A percentile compares a stretch with the other conserved stretches of the same genome.
phyloP scores from a whole-genome alignment of 179 eudicot species.

The Nepenthes alata region DNA sequence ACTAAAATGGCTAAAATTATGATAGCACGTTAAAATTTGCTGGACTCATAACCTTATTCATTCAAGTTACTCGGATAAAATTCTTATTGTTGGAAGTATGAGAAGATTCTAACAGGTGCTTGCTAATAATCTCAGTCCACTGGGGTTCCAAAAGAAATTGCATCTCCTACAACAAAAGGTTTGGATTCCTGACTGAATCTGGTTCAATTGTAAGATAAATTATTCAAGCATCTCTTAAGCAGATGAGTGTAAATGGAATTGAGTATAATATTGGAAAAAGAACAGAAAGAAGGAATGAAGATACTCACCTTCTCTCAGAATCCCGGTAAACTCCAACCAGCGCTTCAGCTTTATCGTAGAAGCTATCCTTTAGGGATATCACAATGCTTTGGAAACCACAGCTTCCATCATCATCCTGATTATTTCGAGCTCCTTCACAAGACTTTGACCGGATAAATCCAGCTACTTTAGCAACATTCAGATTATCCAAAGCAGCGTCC shows the following conservation, averaged over 20 bases:
- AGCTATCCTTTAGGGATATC: constrained; percentile 89
- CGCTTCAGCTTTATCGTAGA: constrained; percentile 98
- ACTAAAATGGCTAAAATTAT: too few relatives aligned
- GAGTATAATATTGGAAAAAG: not conserved
- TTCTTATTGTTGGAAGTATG: too few relatives aligned
- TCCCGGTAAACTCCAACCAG: constrained; percentile 96
- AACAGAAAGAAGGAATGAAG: not conserved
- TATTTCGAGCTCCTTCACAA: constrained; percentile 45
- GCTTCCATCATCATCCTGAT: constrained; percentile 43
- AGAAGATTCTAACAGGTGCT: too few relatives aligned
- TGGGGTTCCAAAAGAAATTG: too few relatives aligned
- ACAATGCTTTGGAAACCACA: constrained; percentile 95
- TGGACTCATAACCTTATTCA: too few relatives aligned
- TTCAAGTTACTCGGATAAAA: too few relatives aligned
- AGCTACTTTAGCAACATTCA: constrained; percentile 97
- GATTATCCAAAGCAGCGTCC: constrained; percentile 93
- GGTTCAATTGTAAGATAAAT: too few relatives aligned
- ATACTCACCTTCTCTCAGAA: constrained; percentile 56
- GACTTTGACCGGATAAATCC: constrained; percentile 96
- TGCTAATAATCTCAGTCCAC: too few relatives aligned
- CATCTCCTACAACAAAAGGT: not conserved
- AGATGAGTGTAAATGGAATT: too few relatives aligned
- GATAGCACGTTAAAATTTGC: too few relatives aligned
- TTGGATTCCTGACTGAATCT: not conserved
- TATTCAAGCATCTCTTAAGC: too few relatives aligned